Evolutionary conservation across 2,329 filamentous ascomycete genomes (phyloP), one percentile per base, ranked within the genome.

Genomic region (Orbilia brochopaga): DNA sequence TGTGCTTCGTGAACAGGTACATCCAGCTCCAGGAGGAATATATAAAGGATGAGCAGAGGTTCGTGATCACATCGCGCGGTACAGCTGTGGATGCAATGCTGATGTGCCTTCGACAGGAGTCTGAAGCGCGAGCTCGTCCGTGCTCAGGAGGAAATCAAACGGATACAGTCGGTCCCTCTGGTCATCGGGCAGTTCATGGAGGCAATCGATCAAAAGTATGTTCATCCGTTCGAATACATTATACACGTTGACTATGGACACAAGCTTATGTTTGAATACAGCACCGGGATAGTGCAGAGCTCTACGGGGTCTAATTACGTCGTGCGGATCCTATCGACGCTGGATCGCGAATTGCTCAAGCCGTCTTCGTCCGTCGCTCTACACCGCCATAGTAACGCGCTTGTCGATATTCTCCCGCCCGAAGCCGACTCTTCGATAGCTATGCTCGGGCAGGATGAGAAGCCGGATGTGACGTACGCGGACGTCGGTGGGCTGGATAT

Each of bases 141-240:
- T 77, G 94, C 94, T 76, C 94, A 99, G 80, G 94, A 99, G 81
- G 94, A 99, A 83, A 99, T 99, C 83, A 99, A 99, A 85, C 88
- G 94, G 76, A 99, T 99, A 80, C 94, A 99, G 83, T 97, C 92
- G 80, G 94, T 99, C 61, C 94, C 94, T 27, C 83, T 99, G 74
- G 94, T 99, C 74, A 99, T 99, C 79, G 94, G 94, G 73, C 94
- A 99, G 82, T 99, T 99, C 79, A 99, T 99, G 94, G 94, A 99
- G 82, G 94, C 94, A 63, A 99, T 99, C 79, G 94, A 99, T 80
- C 94, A 99, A 82, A 99, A 97, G 91, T 96, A 85, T 80, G 86
- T 70, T 56, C 23, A 40, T 32, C 3, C 27, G n/a, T n/a, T n/a
- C n/a, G n/a, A n/a, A 69, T 30, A 17, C 27, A 24, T 19, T 7